Evolutionary conservation across 1,284 basidiomycete species (phyloP).

Genomic region (Thelephora terrestris): DNA sequence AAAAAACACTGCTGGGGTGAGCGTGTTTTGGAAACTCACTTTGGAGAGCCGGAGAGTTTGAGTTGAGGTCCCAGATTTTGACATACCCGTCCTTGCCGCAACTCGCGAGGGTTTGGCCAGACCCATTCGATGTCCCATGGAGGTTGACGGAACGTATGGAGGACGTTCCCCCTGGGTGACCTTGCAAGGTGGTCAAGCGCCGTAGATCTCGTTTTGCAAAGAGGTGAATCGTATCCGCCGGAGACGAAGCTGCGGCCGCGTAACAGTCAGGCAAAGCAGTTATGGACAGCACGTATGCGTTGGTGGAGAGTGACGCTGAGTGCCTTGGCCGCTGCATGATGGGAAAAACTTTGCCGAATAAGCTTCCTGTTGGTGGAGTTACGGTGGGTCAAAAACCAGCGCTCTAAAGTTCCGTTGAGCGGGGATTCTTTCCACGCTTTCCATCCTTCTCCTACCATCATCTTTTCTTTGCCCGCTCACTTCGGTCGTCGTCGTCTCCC

Average conservation of each 20-base stretch:
- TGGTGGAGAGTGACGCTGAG: conserved; percentile 28
- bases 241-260: conserved; percentile 47
- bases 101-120: conserved; percentile 35
- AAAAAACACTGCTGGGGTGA: conserved; percentile 6
- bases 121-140: conserved; percentile 16
- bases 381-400: conserved; percentile 1
- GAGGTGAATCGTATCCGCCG: conserved; percentile 49
- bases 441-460: conserved; percentile 15
- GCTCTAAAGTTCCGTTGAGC: too few species aligned
- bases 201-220: conserved; percentile 49
- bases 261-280: conserved; percentile 37
- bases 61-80: conserved; percentile 61
- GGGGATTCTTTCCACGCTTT: conserved; percentile 8
- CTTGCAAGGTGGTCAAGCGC: conserved; percentile 35
- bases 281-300: conserved; percentile 49
- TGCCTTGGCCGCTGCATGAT: conserved; percentile 19
- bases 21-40: conserved; percentile 34
- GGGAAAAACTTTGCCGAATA: too few species aligned
- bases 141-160: conserved; percentile 33
- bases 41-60: conserved; percentile 40
- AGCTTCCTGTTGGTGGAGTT: conserved; percentile 3
- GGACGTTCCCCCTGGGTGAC: conserved; percentile 45
- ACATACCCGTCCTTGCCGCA: conserved; percentile 57
- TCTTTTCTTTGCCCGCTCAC: conserved; percentile 13
- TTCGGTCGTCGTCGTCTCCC: conserved; percentile 8